Percentiles rank a stretch among this genome's conserved stretches.
Evolutionary conservation across 2,329 filamentous ascomycete genomes (phyloP).

Genomic region (Epichloe sp.): DNA sequence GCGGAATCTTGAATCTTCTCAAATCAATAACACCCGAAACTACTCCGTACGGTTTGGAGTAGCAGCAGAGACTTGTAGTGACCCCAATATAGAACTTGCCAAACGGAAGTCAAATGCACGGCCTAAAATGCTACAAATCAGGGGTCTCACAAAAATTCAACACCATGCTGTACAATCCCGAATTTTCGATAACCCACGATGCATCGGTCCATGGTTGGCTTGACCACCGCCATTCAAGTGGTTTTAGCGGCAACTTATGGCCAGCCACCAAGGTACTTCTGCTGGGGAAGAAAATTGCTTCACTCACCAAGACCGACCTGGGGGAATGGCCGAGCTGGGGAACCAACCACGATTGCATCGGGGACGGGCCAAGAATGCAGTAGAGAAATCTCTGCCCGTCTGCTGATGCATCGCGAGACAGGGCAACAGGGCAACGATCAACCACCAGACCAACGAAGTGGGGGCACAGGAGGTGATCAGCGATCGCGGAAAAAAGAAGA

Average conservation of each 20-base stretch:
- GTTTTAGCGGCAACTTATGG: neutral
- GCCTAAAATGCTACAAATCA: no score
- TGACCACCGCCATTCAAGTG: neutral
- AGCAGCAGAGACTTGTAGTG: no score
- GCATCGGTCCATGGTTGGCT: neutral
- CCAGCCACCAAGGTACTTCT: neutral
- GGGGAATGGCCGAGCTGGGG: neutral
- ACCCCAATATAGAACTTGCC: no score
- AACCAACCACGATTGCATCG: neutral
- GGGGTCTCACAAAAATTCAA: no score
- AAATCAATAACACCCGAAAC: no score
- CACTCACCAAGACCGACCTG: neutral
- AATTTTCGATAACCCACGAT: no score
- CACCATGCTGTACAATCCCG: no score
- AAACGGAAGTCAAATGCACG: no score
- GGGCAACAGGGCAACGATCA: conserved; percentile 3
- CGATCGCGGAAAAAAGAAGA: conserved; percentile 4
- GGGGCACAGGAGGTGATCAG: conserved; percentile 4
- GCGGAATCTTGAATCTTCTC: no score
- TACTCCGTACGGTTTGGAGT: no score
- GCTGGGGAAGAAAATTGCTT: neutral
- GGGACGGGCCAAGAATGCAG: neutral
- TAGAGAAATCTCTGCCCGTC: conserved; percentile 11
- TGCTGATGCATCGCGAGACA: conserved; percentile 9
- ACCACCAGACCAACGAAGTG: conserved; percentile 2